A percentile compares a stretch with the other conserved stretches of the same genome.
Evolutionary conservation across 768 basidiomycete genomes (phyloP).

Genomic region (Mycena filopes): DNA sequence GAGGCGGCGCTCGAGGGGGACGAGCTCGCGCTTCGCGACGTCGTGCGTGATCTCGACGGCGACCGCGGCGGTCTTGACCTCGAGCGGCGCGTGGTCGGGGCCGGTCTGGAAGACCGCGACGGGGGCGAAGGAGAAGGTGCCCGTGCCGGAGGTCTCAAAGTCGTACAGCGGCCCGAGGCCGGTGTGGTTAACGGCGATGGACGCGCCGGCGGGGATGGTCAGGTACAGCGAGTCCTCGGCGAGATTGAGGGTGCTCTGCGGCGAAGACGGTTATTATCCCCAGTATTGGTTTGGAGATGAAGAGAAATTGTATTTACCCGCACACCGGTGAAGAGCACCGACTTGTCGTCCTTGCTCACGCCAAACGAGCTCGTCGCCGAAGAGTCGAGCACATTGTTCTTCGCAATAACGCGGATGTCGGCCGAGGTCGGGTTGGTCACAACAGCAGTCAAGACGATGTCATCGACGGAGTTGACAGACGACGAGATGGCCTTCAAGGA

Average conservation of each 20-base stretch:
- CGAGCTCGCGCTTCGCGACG: conserved; percentile 19
- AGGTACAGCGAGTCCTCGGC: conserved; percentile 16
- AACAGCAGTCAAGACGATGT: conserved; percentile 26
- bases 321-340: conserved; percentile 23
- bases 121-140: conserved; percentile 23
- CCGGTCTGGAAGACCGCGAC: conserved; percentile 20
- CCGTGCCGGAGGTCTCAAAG: conserved; percentile 22
- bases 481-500: conserved; percentile 17
- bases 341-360: conserved; percentile 19
- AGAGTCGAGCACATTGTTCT: conserved; percentile 29
- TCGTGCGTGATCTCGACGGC: conserved; percentile 19
- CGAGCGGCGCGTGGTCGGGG: conserved; percentile 10
- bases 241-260: conserved; percentile 19
- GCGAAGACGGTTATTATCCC: neutral
- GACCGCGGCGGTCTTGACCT: conserved; percentile 10
- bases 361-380: conserved; percentile 24
- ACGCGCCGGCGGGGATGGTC: conserved; percentile 29
- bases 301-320: conserved; percentile 5
- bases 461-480: conserved; percentile 24
- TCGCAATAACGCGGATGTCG: conserved; percentile 28
- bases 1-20: conserved; percentile 19
- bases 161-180: conserved; percentile 23
- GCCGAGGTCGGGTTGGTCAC: conserved; percentile 24
- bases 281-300: neutral
- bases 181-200: conserved; percentile 30